Evolutionary conservation across 108 stramenopile genomes (phyloP), one percentile per base, ranked within the genome.

Genomic region (Nannochloropsis salina): DNA sequence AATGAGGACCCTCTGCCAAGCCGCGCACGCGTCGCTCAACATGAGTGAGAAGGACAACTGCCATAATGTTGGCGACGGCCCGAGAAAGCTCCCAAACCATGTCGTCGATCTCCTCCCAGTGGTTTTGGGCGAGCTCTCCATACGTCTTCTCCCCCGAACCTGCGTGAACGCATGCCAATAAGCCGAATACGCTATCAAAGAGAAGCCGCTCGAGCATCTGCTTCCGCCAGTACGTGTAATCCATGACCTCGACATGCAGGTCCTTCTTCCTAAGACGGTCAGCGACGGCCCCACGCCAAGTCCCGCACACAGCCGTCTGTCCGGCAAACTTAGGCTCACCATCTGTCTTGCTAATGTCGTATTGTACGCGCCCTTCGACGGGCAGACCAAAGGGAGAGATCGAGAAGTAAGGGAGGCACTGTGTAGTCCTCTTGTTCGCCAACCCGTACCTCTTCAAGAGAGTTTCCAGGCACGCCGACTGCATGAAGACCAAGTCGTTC

Each of bases 161-260:
- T 2, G 61, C 45, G 80, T 88, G 88, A 41, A 88, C 42, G 31
- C 84, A 80, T 12, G 84, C 88, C 42, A 88, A 82, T 1, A 88
- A 61, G 45, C 84, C 81, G 41, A 88, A 45, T 5, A 84, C 80
- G 51, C 84, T 84, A 4, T 88, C 84, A 43, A 88, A 88, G 43
- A 83, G 44, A 1, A 88, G 47, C 43, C 81, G 80, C 88, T 88
- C 88, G 82, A 88, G 82, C 88, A 88, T 88, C 0, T 84, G 84
- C 61, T 84, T 61, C 45, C 87, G 80, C 83, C 83, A 88, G 41
- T 84, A 83, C 84, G 84, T 41, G 81, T 88, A 88, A 45, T 81
- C 84, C 84, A 85, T 84, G 84, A 44, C 41, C 15, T 9, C 41
- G 15, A 41, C 44, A 21, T 44, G 84, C 61, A 85, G 41, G 47